Evolutionary conservation across 495 filamentous ascomycete species (phyloP).

Genomic region (Hypomontagnella submonticulosa): DNA sequence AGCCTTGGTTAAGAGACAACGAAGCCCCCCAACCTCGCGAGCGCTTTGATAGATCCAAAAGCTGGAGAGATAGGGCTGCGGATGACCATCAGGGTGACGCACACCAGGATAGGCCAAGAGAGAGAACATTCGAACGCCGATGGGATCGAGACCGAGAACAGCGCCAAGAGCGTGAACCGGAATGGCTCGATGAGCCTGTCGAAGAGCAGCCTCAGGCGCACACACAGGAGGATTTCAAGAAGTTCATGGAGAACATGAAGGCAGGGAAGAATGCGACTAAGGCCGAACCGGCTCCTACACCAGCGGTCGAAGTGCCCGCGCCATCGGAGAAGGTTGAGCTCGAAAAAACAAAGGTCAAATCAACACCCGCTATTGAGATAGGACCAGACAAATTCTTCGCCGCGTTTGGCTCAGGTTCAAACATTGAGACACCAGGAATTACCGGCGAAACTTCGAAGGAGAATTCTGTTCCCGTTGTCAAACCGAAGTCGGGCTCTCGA

Average conservation of each 20-base stretch:
- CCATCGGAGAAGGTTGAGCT: slow-evolving; percentile 46
- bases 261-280: slow-evolving; percentile 59
- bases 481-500: slow-evolving; percentile 69
- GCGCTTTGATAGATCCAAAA: slow-evolving; percentile 67
- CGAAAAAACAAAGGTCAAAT: slow-evolving; percentile 63
- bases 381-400: slow-evolving; percentile 86
- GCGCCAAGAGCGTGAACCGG: slow-evolving; percentile 80
- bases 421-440: slow-evolving; percentile 42
- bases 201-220: slow-evolving; percentile 75
- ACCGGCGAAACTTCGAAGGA: slow-evolving; percentile 55
- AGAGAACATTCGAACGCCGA: slow-evolving; percentile 59
- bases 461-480: slow-evolving; percentile 47
- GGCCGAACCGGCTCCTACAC: slow-evolving; percentile 49
- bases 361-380: slow-evolving; percentile 70
- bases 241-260: slow-evolving; percentile 95
- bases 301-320: slow-evolving; percentile 40
- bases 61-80: slow-evolving; percentile 74
- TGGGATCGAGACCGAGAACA: slow-evolving; percentile 74
- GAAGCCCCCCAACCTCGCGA: slow-evolving; percentile 60
- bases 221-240: slow-evolving; percentile 92
- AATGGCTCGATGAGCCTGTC: slow-evolving; percentile 84
- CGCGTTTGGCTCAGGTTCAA: slow-evolving; percentile 64
- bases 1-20: slow-evolving; percentile 54
- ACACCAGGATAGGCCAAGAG: slow-evolving; percentile 55
- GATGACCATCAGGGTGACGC: slow-evolving; percentile 56